phyloP scores from a whole-genome alignment of 352 stramenopile genomes.

The Phytophthora gonapodyides region DNA sequence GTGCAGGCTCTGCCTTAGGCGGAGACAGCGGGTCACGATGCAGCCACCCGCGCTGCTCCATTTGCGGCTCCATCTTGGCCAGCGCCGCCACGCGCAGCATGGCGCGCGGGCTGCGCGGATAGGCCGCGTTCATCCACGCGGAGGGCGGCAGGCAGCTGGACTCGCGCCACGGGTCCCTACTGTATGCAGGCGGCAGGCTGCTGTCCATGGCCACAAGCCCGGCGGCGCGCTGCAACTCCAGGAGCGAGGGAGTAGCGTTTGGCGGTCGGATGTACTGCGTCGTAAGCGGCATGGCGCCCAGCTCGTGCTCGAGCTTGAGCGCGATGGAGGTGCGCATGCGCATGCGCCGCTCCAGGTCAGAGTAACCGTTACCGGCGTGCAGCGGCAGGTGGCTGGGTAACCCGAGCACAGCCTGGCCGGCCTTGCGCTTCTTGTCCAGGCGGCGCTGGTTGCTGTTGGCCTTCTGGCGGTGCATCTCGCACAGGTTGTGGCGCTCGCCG shows the following conservation, averaged over 20 bases:
- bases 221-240: constrained; percentile 36
- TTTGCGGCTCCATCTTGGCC: constrained; percentile 32
- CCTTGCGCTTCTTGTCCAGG: constrained; percentile 77
- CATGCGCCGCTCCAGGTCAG: constrained; percentile 40
- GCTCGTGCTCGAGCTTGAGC: constrained; percentile 44
- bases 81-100: constrained; percentile 46
- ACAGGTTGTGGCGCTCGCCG: constrained; percentile 83
- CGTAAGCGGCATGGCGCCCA: constrained; percentile 33
- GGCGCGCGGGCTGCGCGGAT: constrained; percentile 40
- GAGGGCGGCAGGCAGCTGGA: constrained; percentile 21
- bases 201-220: constrained; percentile 27
- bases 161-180: constrained; percentile 26
- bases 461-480: constrained; percentile 82
- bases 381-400: constrained; percentile 33
- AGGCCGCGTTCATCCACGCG: constrained; percentile 32
- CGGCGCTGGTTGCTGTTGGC: constrained; percentile 86
- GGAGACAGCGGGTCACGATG: constrained; percentile 7
- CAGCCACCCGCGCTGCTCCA: constrained; percentile 26
- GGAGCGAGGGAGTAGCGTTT: constrained; percentile 19
- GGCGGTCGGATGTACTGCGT: constrained; percentile 41
- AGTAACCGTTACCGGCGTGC: constrained; percentile 19
- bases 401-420: constrained; percentile 40
- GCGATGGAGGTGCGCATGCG: constrained; percentile 43
- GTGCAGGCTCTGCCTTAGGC: constrained; percentile 16
- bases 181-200: constrained; percentile 5